Percentiles rank a stretch among this genome's conserved stretches.
phyloP scores from a whole-genome alignment of 768 basidiomycete genomes.

The Leccinum truebloodii region DNA sequence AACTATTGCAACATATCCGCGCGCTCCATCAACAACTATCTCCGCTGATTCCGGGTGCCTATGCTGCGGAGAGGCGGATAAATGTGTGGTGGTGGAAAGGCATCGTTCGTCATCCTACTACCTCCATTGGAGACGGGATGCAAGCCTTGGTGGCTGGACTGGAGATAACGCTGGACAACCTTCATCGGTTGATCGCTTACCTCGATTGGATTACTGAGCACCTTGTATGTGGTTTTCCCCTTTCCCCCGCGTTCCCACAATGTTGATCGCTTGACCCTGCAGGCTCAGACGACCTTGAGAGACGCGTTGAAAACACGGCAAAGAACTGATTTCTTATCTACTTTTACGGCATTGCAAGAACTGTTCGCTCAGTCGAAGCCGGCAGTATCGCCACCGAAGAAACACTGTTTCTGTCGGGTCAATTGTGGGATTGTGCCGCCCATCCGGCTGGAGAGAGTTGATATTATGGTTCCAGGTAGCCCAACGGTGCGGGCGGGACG shows the following conservation, averaged over 20 bases:
- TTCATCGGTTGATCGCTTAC: constrained; percentile 23
- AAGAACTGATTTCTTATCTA: constrained; percentile 17
- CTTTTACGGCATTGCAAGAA: constrained; percentile 19
- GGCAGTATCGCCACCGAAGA: constrained; percentile 6
- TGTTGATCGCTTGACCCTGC: constrained; percentile 8
- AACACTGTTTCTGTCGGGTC: constrained; percentile 9
- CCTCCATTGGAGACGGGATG: constrained; percentile 11
- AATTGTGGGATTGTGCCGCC: background rate
- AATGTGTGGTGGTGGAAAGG: constrained; percentile 12
- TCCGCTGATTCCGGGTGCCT: background rate
- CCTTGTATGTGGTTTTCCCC: constrained; percentile 18
- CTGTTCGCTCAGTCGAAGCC: constrained; percentile 22
- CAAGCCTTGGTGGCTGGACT: constrained; percentile 20
- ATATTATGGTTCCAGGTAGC: constrained; percentile 23
- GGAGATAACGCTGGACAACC: constrained; percentile 22
- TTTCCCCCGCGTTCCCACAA: background rate
- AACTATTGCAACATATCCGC: constrained; percentile 18
- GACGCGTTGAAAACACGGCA: constrained; percentile 10
- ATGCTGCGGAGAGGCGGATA: background rate
- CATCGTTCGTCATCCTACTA: background rate
- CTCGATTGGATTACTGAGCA: constrained; percentile 32
- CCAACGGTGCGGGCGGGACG: constrained; percentile 21
- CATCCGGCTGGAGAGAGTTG: constrained; percentile 12
- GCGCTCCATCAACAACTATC: constrained; percentile 17
- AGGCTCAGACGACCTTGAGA: constrained; percentile 22